Evolutionary conservation across 2,329 filamentous ascomycete species (phyloP), one percentile per base, ranked within the genome.

Genomic region (Aspergillus sclerotialis): DNA sequence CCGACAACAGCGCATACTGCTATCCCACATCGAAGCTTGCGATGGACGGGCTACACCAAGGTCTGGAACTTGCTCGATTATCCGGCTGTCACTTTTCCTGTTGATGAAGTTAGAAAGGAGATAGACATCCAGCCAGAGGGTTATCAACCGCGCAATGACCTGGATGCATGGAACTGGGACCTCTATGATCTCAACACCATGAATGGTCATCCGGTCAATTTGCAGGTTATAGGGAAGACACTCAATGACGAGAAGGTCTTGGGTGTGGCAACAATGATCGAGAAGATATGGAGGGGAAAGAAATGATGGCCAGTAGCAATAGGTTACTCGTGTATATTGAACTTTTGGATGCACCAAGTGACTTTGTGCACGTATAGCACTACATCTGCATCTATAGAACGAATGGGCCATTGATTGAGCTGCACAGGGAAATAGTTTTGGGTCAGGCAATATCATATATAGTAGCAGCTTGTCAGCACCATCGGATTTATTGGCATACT

Each of bases 1-100:
- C 78, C 78, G 0, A 67, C 72, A 0, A 75, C 80, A 67, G 75
- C 78, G 2, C 79, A 83, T 49, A 59, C 70, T 0, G 68, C 75
- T 2, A 68, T 62, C 7, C 54, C 64, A 10, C 69, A 73, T 40
- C 50, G 63, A 7, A 55, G 49, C 29, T 58, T 66, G 27, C 52
- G 60, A 10, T 70, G 67, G 66, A 64, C 69, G 3, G 76, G 77
- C 3, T n/a, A n/a, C n/a, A n/a, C n/a, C n/a, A n/a, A n/a, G n/a
- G n/a, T n/a, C n/a, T n/a, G n/a, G n/a, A n/a, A n/a, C n/a, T n/a
- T n/a, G n/a, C n/a, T n/a, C n/a, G n/a, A n/a, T n/a, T n/a, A n/a
- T n/a, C n/a, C n/a, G n/a, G n/a, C n/a, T n/a, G n/a, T n/a, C n/a
- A n/a, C n/a, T n/a, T n/a, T n/a, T n/a, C n/a, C n/a, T 0, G 70